Percentiles rank a stretch among this genome's conserved stretches.
Evolutionary conservation across 495 filamentous ascomycete species (phyloP).

Genomic region (Penicillium goetzii): DNA sequence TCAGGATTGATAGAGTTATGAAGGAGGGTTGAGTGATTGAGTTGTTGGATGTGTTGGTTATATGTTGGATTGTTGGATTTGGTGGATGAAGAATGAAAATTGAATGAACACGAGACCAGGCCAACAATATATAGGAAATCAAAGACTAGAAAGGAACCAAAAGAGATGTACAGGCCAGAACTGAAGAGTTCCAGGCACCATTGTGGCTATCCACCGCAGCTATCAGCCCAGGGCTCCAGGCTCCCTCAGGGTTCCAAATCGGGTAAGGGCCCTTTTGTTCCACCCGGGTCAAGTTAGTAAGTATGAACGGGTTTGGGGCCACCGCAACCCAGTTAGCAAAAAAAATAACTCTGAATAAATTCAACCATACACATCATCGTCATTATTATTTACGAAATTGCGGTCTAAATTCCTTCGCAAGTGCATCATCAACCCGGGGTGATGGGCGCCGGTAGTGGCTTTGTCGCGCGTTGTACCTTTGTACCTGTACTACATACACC

Average conservation of each 20-base stretch:
- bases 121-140: neutral
- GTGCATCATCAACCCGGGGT: neutral
- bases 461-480: conserved; percentile 7
- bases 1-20: conserved; percentile 6
- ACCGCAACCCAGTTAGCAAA: neutral
- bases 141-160: neutral
- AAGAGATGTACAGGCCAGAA: neutral
- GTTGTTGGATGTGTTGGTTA: conserved; percentile 9
- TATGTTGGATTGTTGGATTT: conserved; percentile 5
- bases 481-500: neutral
- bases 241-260: neutral
- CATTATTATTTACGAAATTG: neutral
- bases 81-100: conserved; percentile 11
- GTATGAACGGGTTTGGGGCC: neutral
- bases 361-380: neutral
- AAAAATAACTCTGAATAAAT: neutral
- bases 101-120: conserved; percentile 14
- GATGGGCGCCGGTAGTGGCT: conserved; percentile 6
- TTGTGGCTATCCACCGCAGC: conserved; percentile 4
- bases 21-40: conserved; percentile 4
- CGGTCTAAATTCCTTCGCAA: neutral
- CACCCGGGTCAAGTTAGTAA: neutral
- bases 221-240: neutral
- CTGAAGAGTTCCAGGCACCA: conserved; percentile 3
- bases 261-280: neutral